Percentiles rank a stretch among this genome's conserved stretches.
phyloP scores from a whole-genome alignment of 192 early-diverging fungal species.

The Coemansia sp. region DNA sequence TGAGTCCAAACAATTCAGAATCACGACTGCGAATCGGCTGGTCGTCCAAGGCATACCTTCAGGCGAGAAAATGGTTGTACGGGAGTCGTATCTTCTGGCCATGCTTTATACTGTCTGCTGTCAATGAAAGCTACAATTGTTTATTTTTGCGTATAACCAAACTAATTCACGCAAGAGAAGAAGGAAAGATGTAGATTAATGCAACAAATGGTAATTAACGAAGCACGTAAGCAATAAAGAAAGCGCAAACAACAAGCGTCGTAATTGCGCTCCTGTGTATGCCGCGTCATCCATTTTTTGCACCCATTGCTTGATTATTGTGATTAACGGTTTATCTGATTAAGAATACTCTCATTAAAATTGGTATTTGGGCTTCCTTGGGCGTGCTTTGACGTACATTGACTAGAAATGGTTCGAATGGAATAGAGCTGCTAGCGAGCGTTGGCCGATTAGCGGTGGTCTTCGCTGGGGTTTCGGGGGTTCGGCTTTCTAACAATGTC shows the following conservation, averaged over 20 bases:
- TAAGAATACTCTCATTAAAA: too few relatives aligned
- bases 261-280: not conserved
- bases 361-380: too few relatives aligned
- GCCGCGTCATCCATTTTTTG: not conserved
- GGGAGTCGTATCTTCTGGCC: slow-evolving; percentile 96
- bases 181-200: slow-evolving; percentile 6
- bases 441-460: too few relatives aligned
- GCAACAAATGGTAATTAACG: not conserved
- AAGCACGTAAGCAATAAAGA: not conserved
- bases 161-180: not conserved
- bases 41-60: slow-evolving; percentile 67
- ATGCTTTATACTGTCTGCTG: slow-evolving; percentile 51
- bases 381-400: too few relatives aligned
- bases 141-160: not conserved
- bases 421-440: too few relatives aligned
- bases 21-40: too few relatives aligned
- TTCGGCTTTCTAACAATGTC: too few relatives aligned
- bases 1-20: not conserved
- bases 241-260: not conserved
- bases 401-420: too few relatives aligned
- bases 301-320: too few relatives aligned
- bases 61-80: slow-evolving; percentile 99
- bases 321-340: too few relatives aligned
- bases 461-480: too few relatives aligned
- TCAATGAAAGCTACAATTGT: not conserved